phyloP scores from a whole-genome alignment of 2,329 filamentous ascomycete species.

The Microsporum ferrugineum region DNA sequence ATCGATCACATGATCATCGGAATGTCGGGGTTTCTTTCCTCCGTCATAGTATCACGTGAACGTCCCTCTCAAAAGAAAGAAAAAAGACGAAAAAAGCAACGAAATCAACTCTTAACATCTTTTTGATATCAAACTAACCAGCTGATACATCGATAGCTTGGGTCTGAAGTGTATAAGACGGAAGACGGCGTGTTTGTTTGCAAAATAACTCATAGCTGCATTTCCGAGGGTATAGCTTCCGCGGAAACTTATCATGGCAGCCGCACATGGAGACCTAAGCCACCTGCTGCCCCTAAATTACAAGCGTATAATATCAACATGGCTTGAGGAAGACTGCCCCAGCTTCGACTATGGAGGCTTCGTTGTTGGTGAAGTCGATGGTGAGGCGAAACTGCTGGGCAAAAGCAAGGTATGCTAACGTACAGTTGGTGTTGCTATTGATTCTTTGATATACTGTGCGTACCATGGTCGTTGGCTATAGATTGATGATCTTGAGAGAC shows the following conservation, averaged over 20 bases:
- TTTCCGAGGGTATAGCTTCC: neutral
- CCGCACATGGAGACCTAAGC: conserved; percentile 47
- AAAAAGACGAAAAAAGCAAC: neutral
- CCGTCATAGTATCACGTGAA: neutral
- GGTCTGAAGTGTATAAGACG: too few species aligned
- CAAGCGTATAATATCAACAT: conserved; percentile 66
- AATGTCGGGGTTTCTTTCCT: neutral
- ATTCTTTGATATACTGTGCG: neutral
- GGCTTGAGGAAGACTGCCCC: conserved; percentile 93
- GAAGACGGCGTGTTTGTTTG: too few species aligned
- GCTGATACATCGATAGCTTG: too few species aligned
- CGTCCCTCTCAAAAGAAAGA: neutral
- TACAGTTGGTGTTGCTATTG: neutral
- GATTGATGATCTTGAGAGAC: neutral
- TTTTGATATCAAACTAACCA: neutral
- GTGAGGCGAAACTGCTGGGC: conserved; percentile 41
- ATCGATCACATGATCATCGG: neutral
- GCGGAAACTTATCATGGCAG: conserved; percentile 35
- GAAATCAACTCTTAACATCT: neutral
- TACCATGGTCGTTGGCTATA: neutral
- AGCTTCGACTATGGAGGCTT: conserved; percentile 96
- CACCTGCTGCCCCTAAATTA: conserved; percentile 77
- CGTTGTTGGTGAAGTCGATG: conserved; percentile 59
- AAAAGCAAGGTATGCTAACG: conserved; percentile 40
- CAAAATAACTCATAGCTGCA: neutral